These are phyloP conservation scores for Pneumocystis carinii DNA, from an alignment of 1,139 yeast species.

Conservation along the genomic window DNA sequence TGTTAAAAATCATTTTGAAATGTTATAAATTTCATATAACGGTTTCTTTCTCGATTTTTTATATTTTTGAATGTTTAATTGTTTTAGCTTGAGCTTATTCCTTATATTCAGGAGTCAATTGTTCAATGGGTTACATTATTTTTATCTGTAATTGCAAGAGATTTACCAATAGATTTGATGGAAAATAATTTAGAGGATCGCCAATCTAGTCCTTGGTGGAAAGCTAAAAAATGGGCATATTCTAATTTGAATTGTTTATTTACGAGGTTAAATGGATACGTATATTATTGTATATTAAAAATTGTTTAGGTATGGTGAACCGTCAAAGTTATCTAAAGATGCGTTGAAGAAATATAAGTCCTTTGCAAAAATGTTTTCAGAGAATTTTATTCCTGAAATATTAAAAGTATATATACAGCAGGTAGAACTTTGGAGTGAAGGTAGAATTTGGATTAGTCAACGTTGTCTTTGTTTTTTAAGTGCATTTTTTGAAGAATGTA, in stretches of 20 bases:
- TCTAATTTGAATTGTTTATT: constrained; percentile 67
- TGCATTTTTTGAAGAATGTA: constrained; percentile 55
- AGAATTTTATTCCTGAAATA: constrained; percentile 58
- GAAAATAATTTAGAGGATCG: constrained; percentile 36
- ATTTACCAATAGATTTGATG: constrained; percentile 38
- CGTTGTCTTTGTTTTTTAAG: constrained; percentile 54
- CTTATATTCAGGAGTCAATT: constrained; percentile 23
- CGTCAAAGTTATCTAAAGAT: constrained; percentile 21
- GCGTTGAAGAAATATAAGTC: constrained; percentile 20
- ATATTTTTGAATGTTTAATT: constrained; percentile 44
- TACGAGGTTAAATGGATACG: constrained; percentile 15
- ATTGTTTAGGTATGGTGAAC: constrained; percentile 45
- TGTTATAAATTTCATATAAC: constrained; percentile 62
- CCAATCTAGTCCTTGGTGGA: constrained; percentile 42
- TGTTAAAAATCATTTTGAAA: constrained; percentile 62
- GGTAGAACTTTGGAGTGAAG: constrained; percentile 58
- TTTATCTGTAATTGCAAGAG: constrained; percentile 48
- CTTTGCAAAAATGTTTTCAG: constrained; percentile 23
- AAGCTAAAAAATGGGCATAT: constrained; percentile 82
- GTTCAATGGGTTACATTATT: constrained; percentile 68
- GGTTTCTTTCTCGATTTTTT: constrained; percentile 49
- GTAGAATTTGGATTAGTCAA: constrained; percentile 52
- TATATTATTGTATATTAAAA: not conserved
- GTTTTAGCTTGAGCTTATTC: not conserved
- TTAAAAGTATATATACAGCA: constrained; percentile 47